Evolutionary conservation across 805 yeast genomes (phyloP), one percentile per base, ranked within the genome.

Genomic region (Kodamaea leandrae): DNA sequence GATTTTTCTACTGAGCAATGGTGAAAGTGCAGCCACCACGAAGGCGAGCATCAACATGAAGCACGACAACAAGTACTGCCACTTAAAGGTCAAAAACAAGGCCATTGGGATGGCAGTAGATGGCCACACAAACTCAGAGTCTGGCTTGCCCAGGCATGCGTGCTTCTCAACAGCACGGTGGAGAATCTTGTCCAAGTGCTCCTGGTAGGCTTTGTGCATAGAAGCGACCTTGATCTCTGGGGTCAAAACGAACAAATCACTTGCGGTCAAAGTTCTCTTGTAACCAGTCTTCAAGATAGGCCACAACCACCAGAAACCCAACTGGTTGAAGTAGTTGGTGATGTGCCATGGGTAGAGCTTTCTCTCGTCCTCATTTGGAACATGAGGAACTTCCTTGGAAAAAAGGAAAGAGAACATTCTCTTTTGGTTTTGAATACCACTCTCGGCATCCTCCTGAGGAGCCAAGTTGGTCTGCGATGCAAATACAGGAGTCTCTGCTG

Each of bases 1-100:
- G 43, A 88, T 65, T 26, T 75, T 69, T 56, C 80, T 77, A 3
- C 86, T 78, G 8, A 86, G 57, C 48, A 87, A 65, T 1, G 96
- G 90, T 26, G 81, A 78, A 21, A 80, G 63, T 1, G 85, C 78
- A 41, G 67, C 65, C 18, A 72, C 66, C 13, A 67, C 53, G 54
- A 79, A 83, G 1, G 78, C 67, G 3, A 67, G 34, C 0, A 67
- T 60, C 48, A 79, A 73, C 49, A 61, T 69, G 2, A 68, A 3
- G 29, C 74, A 46, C 10, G 76, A 63, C 37, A 63, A 37, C 3
- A 63, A 32, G 51, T 77, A 77, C 33, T 72, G 71, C 50, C 60
- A 57, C 49, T 60, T 64, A 54, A 77, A 80, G 6, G 85, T 77
- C 40, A 61, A 58, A 45, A 68, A 77, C 3, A 80, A 51, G 7